Percentiles rank a stretch among this genome's conserved stretches.
Evolutionary conservation across 140 eudicot genomes (phyloP).

Genomic region (Flaveria floridana): DNA sequence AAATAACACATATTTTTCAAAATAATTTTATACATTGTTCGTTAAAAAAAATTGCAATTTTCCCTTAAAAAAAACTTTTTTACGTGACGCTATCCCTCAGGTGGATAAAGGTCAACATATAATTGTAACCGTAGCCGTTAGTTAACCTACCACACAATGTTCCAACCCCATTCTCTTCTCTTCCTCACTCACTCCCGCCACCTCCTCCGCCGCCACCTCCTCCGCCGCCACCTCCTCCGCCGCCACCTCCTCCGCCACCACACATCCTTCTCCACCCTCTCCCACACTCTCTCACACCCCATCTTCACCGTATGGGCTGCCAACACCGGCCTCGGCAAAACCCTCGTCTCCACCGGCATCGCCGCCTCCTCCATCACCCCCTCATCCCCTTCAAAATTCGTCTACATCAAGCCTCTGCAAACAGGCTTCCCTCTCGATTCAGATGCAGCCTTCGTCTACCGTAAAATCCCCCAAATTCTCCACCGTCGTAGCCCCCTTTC

Average conservation of each 20-base stretch:
- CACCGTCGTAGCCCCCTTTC: conserved; percentile 28
- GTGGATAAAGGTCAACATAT: no score
- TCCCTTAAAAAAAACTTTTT: no score
- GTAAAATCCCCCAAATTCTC: conserved; percentile 48
- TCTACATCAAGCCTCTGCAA: conserved; percentile 82
- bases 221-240: conserved; percentile 27
- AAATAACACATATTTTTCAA: no score
- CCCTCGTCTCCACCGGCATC: conserved; percentile 91
- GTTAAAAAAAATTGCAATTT: no score
- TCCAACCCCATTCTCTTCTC: conserved; percentile 11
- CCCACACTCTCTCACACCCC: conserved; percentile 84
- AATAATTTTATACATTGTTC: no score
- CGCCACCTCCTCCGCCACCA: conserved; percentile 30
- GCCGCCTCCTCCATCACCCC: conserved; percentile 51
- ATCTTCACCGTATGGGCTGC: conserved; percentile 90
- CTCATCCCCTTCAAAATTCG: conserved; percentile 39
- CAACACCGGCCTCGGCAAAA: conserved; percentile 94
- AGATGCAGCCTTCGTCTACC: conserved; percentile 64
- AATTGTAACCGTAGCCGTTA: conserved; percentile 28
- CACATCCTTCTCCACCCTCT: conserved; percentile 14
- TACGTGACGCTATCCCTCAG: no score
- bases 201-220: conserved; percentile 26
- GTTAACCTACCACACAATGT: conserved; percentile 30
- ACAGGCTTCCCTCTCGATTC: conserved; percentile 87
- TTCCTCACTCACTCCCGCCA: conserved; percentile 44